phyloP scores from a whole-genome alignment of 192 early-diverging fungal species.

The Glomus cerebriforme region DNA sequence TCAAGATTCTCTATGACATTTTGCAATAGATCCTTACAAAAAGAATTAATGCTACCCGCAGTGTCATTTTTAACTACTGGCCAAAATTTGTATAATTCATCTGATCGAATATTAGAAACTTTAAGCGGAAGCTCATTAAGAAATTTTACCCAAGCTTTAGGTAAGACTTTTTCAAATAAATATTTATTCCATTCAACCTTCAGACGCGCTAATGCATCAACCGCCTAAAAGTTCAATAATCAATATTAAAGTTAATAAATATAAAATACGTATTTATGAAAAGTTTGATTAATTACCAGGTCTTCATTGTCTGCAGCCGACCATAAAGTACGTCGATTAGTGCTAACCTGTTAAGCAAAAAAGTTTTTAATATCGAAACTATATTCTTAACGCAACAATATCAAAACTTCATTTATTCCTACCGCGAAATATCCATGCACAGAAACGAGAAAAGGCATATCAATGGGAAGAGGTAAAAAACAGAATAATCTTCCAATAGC shows the following conservation, averaged over 20 bases:
- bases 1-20: neutral
- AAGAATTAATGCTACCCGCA: neutral
- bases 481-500: constrained; percentile 38
- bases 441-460: constrained; percentile 38
- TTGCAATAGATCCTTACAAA: neutral
- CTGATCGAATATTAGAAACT: neutral
- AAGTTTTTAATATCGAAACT: neutral
- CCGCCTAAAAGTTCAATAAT: neutral
- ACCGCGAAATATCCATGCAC: constrained; percentile 46
- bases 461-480: constrained; percentile 41
- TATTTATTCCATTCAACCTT: neutral
- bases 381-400: neutral
- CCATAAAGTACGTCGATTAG: neutral
- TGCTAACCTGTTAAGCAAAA: neutral
- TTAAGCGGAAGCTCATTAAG: neutral
- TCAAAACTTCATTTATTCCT: neutral
- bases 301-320: neutral
- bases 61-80: neutral
- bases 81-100: neutral
- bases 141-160: neutral
- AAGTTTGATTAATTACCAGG: neutral
- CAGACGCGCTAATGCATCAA: neutral
- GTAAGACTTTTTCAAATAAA: neutral
- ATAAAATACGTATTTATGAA: neutral
- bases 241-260: neutral